Conservation (phyloP, 331 rosid genomes). For the Malus hybrid region DNA sequence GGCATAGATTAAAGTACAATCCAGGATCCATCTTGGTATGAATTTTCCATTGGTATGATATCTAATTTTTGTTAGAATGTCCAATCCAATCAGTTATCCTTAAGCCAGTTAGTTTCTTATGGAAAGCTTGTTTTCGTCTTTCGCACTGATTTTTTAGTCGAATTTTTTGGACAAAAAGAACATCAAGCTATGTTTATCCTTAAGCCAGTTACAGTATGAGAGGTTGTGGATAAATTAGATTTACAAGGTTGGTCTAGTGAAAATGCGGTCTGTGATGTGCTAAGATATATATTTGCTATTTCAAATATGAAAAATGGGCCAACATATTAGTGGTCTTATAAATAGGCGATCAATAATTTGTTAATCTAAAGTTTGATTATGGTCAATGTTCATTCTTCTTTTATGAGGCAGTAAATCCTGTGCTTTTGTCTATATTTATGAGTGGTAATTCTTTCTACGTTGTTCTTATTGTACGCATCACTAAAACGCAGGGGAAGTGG, state of each 20-base stretch:
- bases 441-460: background rate
- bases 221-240: background rate
- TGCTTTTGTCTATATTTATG: background rate
- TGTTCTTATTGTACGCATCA: slow-evolving; percentile 2
- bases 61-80: background rate
- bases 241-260: background rate
- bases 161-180: background rate
- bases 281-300: background rate
- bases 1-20: background rate
- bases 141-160: background rate
- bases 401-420: background rate
- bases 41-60: background rate
- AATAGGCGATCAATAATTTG: background rate
- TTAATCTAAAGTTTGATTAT: background rate
- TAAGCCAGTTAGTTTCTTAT: background rate
- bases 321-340: background rate
- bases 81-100: background rate
- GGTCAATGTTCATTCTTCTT: background rate
- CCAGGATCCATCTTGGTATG: background rate
- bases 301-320: background rate
- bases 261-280: background rate
- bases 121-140: background rate
- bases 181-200: background rate
- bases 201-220: background rate
- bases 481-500: slow-evolving; percentile 73